phyloP scores from a whole-genome alignment of 805 yeast species.

The Metschnikowia kunwiensis region DNA sequence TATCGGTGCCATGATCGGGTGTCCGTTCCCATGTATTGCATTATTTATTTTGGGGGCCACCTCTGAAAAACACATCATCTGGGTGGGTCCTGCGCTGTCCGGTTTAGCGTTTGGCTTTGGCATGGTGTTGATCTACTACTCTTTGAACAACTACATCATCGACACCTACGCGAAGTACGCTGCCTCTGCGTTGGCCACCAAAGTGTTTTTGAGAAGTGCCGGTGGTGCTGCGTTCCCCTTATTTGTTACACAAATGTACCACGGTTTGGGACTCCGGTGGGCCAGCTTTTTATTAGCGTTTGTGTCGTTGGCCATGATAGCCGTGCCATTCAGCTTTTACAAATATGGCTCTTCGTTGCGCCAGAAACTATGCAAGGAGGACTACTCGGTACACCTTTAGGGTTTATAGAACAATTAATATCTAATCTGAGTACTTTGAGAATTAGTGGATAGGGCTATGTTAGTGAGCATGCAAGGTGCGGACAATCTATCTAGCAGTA shows the following conservation, averaged over 20 bases:
- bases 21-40: constrained; percentile 79
- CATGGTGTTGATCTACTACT: constrained; percentile 57
- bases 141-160: constrained; percentile 75
- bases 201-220: constrained; percentile 74
- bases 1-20: constrained; percentile 77
- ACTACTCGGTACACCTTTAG: constrained; percentile 37
- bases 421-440: too few relatives aligned
- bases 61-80: constrained; percentile 59
- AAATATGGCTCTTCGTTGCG: constrained; percentile 63
- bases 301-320: constrained; percentile 71
- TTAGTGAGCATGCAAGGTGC: too few relatives aligned
- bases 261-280: constrained; percentile 72
- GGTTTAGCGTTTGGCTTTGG: constrained; percentile 61
- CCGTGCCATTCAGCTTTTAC: constrained; percentile 69
- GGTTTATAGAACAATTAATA: too few relatives aligned
- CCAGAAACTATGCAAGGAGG: constrained; percentile 62
- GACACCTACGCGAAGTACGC: constrained; percentile 84
- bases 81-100: constrained; percentile 62
- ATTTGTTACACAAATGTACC: constrained; percentile 79
- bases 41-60: constrained; percentile 81
- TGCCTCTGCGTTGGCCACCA: constrained; percentile 77
- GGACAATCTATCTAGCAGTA: too few relatives aligned
- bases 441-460: too few relatives aligned
- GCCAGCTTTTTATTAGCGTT: constrained; percentile 78
- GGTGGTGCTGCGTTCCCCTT: constrained; percentile 88